These are phyloP conservation scores for Friedmanniomyces endolithicus DNA, from an alignment of 495 filamentous ascomycete genomes.

Conservation along the genomic window DNA sequence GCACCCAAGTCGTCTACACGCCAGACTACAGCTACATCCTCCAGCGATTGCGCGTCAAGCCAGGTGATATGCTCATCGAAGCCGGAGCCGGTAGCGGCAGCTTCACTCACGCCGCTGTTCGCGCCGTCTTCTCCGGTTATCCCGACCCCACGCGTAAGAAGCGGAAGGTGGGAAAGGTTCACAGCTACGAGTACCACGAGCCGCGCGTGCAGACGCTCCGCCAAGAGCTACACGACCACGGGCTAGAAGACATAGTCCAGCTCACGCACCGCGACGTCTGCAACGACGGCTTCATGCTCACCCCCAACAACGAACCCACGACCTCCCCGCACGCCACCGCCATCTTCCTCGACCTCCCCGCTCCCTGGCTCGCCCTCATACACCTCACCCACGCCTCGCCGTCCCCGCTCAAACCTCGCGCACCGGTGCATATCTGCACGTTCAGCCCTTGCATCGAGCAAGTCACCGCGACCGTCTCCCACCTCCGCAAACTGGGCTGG, in stretches of 20 bases:
- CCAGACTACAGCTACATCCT: slow-evolving; percentile 95
- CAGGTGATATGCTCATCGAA: slow-evolving; percentile 74
- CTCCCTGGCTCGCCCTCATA: slow-evolving; percentile 80
- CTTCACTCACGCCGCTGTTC: slow-evolving; percentile 81
- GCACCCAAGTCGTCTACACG: slow-evolving; percentile 95
- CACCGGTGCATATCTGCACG: slow-evolving; percentile 66
- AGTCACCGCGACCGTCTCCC: slow-evolving; percentile 67
- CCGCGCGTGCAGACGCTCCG: slow-evolving; percentile 59
- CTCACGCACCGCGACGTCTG: slow-evolving; percentile 92
- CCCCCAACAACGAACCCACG: slow-evolving; percentile 18
- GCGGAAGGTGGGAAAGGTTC: slow-evolving; percentile 54
- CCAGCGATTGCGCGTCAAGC: slow-evolving; percentile 68
- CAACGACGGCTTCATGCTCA: slow-evolving; percentile 56
- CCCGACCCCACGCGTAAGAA: slow-evolving; percentile 30
- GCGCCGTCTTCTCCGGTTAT: slow-evolving; percentile 81
- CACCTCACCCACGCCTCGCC: slow-evolving; percentile 54
- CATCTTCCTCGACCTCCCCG: slow-evolving; percentile 85
- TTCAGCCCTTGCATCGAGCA: slow-evolving; percentile 97
- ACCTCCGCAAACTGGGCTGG: slow-evolving; percentile 71
- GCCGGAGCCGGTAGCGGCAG: slow-evolving; percentile 89
- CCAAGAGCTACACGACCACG: slow-evolving; percentile 63
- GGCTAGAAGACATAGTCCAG: slow-evolving; percentile 55
- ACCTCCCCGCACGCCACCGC: slow-evolving; percentile 55
- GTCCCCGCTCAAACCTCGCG: slow-evolving; percentile 56
- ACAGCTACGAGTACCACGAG: slow-evolving; percentile 86